Conservation (phyloP, 2,329 filamentous ascomycete species). For the Alternaria burnsii region DNA sequence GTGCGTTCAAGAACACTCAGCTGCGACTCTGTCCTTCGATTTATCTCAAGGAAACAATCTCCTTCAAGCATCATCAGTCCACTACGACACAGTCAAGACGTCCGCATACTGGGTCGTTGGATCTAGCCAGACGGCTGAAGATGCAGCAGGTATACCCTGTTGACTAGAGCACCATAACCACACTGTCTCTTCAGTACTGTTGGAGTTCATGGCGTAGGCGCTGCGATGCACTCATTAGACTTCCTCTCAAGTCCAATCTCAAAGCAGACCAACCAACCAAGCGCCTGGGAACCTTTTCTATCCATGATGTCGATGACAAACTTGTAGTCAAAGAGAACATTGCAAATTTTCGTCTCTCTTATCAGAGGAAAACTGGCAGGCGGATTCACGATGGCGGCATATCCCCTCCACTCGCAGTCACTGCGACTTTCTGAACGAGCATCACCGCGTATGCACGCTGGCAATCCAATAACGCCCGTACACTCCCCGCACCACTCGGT, state of each 20-base stretch:
- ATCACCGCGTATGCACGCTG: slow-evolving; percentile 29
- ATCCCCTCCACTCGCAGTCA: slow-evolving; percentile 34
- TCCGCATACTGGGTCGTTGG: background rate
- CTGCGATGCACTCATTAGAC: slow-evolving; percentile 29
- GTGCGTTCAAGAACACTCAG: background rate
- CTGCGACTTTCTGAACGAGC: slow-evolving; percentile 23
- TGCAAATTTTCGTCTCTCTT: background rate
- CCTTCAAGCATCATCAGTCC: background rate
- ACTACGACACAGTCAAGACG: background rate
- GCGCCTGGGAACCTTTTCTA: slow-evolving; percentile 1
- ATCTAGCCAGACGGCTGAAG: slow-evolving; percentile 1
- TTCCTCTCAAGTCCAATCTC: slow-evolving; percentile 14
- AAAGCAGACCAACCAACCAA: slow-evolving; percentile 18
- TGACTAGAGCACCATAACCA: background rate
- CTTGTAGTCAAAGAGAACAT: background rate
- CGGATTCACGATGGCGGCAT: slow-evolving; percentile 31
- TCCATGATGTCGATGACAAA: slow-evolving; percentile 8
- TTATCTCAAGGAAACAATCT: background rate
- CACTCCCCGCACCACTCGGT: slow-evolving; percentile 51
- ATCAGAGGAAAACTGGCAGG: background rate
- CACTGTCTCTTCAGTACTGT: background rate
- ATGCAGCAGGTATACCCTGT: background rate
- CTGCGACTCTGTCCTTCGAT: background rate
- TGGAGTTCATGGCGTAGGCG: slow-evolving; percentile 16
- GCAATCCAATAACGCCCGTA: slow-evolving; percentile 42